These are phyloP conservation scores for Epichloe festucae DNA, from an alignment of 2,329 filamentous ascomycete genomes.

Conservation along the genomic window DNA sequence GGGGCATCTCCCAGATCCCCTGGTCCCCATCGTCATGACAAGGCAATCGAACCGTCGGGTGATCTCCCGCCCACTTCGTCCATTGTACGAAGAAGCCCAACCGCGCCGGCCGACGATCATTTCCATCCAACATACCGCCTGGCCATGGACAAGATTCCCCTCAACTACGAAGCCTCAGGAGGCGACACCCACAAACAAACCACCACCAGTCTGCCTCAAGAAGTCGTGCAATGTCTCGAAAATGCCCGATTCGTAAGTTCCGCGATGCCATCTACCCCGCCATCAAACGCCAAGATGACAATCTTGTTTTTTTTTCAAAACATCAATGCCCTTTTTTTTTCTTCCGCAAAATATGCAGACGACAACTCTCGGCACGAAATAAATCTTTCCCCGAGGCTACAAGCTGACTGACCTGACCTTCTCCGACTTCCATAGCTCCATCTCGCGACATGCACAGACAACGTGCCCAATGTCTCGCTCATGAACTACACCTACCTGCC, in stretches of 20 bases:
- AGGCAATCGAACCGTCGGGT: no score
- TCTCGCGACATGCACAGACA: conserved; percentile 76
- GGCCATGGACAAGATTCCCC: conserved; percentile 50
- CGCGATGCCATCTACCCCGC: background rate
- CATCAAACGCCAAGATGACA: background rate
- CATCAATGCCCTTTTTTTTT: no score
- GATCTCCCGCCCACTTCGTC: no score
- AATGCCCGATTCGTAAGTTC: conserved; percentile 80
- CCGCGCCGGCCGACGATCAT: background rate
- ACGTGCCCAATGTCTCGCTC: conserved; percentile 80
- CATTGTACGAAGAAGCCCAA: background rate
- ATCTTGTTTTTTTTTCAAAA: background rate
- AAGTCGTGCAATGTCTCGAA: conserved; percentile 82
- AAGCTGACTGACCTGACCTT: background rate
- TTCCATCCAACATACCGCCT: background rate
- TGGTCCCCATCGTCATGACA: no score
- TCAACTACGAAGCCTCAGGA: conserved; percentile 64
- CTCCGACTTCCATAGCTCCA: conserved; percentile 54
- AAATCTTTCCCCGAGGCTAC: no score
- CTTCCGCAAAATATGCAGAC: no score
- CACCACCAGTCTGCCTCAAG: conserved; percentile 59
- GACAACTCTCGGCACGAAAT: no score
- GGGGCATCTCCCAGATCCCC: no score
- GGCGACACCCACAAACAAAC: conserved; percentile 58
- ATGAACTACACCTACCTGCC: conserved; percentile 99